Evolutionary conservation across 164 flowering plant species (phyloP).

Genomic region (Tetracentron sinense): DNA sequence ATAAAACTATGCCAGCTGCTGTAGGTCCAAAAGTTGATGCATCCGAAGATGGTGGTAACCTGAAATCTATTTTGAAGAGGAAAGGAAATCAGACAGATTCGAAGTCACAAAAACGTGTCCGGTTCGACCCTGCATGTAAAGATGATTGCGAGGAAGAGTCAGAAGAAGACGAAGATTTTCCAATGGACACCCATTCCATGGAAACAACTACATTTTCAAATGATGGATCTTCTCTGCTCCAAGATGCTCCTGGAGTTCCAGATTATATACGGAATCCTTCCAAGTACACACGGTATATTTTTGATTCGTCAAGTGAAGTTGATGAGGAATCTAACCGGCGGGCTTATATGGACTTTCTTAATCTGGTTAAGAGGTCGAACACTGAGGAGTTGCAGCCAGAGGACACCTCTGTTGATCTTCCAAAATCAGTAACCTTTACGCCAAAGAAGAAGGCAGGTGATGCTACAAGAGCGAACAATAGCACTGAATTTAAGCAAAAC

Average conservation of each 20-base stretch:
- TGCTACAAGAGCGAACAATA: slow-evolving; percentile 10
- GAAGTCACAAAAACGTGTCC: slow-evolving; percentile 66
- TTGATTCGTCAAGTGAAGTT: slow-evolving; percentile 49
- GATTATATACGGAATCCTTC: slow-evolving; percentile 78
- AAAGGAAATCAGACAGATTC: slow-evolving; percentile 37
- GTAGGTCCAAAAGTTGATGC: slow-evolving; percentile 11
- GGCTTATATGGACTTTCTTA: slow-evolving; percentile 61
- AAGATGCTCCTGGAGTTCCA: slow-evolving; percentile 45
- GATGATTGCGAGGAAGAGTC: slow-evolving; percentile 16
- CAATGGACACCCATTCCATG: slow-evolving; percentile 15
- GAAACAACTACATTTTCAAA: slow-evolving; percentile 18
- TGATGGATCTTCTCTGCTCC: slow-evolving; percentile 12
- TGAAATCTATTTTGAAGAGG: slow-evolving; percentile 75
- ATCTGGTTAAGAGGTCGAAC: slow-evolving; percentile 29
- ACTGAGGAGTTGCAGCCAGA: slow-evolving; percentile 22
- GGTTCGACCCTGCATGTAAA: slow-evolving; percentile 48
- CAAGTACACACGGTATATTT: slow-evolving; percentile 61
- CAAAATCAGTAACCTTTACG: slow-evolving; percentile 54
- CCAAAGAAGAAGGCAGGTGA: slow-evolving; percentile 52
- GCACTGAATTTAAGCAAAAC: slow-evolving; percentile 16
- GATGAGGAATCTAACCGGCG: slow-evolving; percentile 58
- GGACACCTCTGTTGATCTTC: slow-evolving; percentile 27
- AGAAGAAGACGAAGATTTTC: slow-evolving; percentile 19
- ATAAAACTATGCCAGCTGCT: slow-evolving; percentile 5
- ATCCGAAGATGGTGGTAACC: slow-evolving; percentile 29